A percentile compares a stretch with the other conserved stretches of the same genome.
Conservation (phyloP, 2,329 filamentous ascomycete species). For the Colletotrichum neosansevieriae region DNA sequence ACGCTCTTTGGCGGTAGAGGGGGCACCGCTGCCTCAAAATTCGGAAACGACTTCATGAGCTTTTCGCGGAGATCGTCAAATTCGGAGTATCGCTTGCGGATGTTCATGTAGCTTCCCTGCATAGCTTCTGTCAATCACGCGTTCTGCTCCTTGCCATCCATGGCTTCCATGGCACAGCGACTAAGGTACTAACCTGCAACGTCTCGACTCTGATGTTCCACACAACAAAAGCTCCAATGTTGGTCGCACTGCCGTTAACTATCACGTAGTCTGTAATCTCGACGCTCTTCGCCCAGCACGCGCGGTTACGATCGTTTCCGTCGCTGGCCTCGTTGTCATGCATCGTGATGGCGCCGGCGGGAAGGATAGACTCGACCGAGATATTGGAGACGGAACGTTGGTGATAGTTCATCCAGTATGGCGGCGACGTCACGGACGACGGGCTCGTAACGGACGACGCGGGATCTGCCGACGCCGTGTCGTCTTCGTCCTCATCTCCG, state of each 20-base stretch:
- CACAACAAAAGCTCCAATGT: slow-evolving; percentile 90
- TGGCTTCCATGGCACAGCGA: slow-evolving; percentile 13
- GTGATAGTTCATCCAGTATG: slow-evolving; percentile 58
- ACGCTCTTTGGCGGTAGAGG: slow-evolving; percentile 90
- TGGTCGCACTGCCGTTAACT: slow-evolving; percentile 68
- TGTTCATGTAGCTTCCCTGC: slow-evolving; percentile 72
- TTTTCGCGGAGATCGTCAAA: slow-evolving; percentile 85
- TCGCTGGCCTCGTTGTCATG: slow-evolving; percentile 71
- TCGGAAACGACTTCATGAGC: slow-evolving; percentile 84
- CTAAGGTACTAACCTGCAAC: slow-evolving; percentile 77
- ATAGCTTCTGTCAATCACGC: slow-evolving; percentile 37
- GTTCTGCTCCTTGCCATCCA: neutral
- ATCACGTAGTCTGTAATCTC: slow-evolving; percentile 68
- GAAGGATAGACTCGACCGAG: slow-evolving; percentile 63
- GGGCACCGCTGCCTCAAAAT: slow-evolving; percentile 88
- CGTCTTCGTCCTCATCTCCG: slow-evolving; percentile 32
- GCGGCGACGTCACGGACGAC: slow-evolving; percentile 53
- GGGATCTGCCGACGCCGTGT: slow-evolving; percentile 26
- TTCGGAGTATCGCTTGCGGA: slow-evolving; percentile 87
- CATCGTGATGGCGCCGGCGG: slow-evolving; percentile 68
- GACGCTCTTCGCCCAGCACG: slow-evolving; percentile 75
- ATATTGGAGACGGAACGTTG: slow-evolving; percentile 53
- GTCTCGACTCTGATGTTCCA: slow-evolving; percentile 94
- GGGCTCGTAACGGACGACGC: slow-evolving; percentile 36
- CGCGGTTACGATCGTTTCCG: slow-evolving; percentile 63